Conservation (phyloP, 73 alveolate genomes). For the Strombidium stylifer region DNA sequence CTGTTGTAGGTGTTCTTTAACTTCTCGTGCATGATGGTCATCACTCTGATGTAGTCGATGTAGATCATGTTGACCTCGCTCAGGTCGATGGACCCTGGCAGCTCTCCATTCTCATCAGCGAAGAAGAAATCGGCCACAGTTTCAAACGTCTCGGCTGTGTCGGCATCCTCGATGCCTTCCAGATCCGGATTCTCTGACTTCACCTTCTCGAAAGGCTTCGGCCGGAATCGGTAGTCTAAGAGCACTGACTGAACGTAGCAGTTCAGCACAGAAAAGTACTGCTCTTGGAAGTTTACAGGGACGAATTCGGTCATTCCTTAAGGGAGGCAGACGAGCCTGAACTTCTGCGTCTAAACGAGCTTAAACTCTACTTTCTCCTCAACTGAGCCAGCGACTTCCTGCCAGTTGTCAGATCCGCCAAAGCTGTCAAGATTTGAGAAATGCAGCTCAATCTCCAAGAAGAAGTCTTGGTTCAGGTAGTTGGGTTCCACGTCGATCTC, state of each 20-base stretch:
- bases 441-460: constrained; percentile 38
- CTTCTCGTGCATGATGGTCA: constrained; percentile 43
- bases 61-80: constrained; percentile 33
- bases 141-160: constrained; percentile 10
- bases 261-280: constrained; percentile 9
- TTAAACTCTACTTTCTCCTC: constrained; percentile 21
- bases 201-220: constrained; percentile 3
- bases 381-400: background rate
- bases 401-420: constrained; percentile 51
- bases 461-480: constrained; percentile 30
- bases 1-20: constrained; percentile 13
- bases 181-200: constrained; percentile 1
- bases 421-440: constrained; percentile 31
- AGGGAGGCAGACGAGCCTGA: background rate
- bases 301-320: constrained; percentile 28
- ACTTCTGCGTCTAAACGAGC: constrained; percentile 5
- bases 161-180: constrained; percentile 1
- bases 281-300: constrained; percentile 26
- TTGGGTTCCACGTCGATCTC: constrained; percentile 50
- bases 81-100: constrained; percentile 27
- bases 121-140: constrained; percentile 48
- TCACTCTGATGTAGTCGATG: constrained; percentile 46
- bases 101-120: constrained; percentile 27
- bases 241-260: constrained; percentile 7
- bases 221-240: constrained; percentile 36